A percentile compares a stretch with the other conserved stretches of the same genome.
These are phyloP conservation scores for Heliocybe sulcata DNA, from an alignment of 1,284 basidiomycete species.

Conservation along the genomic window DNA sequence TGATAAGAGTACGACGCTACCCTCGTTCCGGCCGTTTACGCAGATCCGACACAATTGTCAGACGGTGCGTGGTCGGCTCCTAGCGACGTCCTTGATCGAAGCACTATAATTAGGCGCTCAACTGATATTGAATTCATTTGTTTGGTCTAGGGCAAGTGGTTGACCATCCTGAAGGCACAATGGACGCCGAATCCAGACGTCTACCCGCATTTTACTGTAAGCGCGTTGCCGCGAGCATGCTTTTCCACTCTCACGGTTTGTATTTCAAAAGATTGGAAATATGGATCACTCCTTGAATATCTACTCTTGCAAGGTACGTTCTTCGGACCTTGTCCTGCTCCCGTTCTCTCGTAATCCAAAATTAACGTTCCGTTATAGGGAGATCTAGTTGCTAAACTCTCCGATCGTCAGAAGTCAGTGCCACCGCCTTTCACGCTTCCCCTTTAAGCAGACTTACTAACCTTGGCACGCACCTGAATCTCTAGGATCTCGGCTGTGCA, in stretches of 20 bases:
- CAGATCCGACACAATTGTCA: conserved; percentile 68
- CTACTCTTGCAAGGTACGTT: conserved; percentile 55
- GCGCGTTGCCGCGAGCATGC: conserved; percentile 13
- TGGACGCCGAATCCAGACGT: conserved; percentile 71
- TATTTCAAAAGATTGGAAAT: conserved; percentile 53
- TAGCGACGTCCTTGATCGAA: background rate
- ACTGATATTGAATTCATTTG: no score
- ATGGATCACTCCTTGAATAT: conserved; percentile 73
- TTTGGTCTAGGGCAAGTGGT: conserved; percentile 59
- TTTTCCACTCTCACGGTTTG: background rate
- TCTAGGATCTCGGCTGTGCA: conserved; percentile 69
- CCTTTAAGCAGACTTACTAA: conserved; percentile 3
- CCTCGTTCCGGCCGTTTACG: conserved; percentile 52
- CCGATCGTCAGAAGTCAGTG: conserved; percentile 47
- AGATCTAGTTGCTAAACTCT: conserved; percentile 53
- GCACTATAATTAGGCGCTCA: background rate
- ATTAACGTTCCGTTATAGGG: conserved; percentile 34
- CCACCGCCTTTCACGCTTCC: background rate
- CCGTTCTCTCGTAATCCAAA: background rate
- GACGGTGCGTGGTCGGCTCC: conserved; percentile 41
- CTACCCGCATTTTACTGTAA: conserved; percentile 74
- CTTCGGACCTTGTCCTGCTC: background rate
- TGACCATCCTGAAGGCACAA: conserved; percentile 66
- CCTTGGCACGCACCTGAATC: background rate
- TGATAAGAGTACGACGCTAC: conserved; percentile 37